Conservation (phyloP, 495 filamentous ascomycete genomes). For the Tuber borchii region DNA sequence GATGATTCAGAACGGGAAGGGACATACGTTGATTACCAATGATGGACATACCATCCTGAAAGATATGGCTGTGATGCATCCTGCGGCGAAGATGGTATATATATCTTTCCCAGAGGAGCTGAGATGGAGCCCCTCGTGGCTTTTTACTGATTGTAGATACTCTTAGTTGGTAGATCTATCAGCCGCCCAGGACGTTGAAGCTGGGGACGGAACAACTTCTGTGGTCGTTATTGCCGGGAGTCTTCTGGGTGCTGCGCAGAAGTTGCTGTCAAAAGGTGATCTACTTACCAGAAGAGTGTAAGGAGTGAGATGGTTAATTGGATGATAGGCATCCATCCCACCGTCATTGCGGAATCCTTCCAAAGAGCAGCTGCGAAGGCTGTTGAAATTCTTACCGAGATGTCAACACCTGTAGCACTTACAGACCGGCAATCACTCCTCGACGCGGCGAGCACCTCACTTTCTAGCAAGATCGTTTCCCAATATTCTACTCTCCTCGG, state of each 20-base stretch:
- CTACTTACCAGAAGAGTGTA: neutral
- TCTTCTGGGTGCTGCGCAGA: slow-evolving; percentile 85
- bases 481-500: slow-evolving; percentile 88
- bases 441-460: slow-evolving; percentile 91
- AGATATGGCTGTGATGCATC: slow-evolving; percentile 98
- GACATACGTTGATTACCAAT: slow-evolving; percentile 97
- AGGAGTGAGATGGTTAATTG: slow-evolving; percentile 5
- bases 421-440: slow-evolving; percentile 82
- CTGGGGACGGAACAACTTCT: slow-evolving; percentile 95
- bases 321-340: slow-evolving; percentile 72
- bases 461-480: slow-evolving; percentile 97
- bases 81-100: slow-evolving; percentile 80
- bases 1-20: slow-evolving; percentile 96
- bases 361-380: slow-evolving; percentile 84
- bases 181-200: slow-evolving; percentile 95
- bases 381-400: slow-evolving; percentile 83
- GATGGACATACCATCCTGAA: slow-evolving; percentile 98
- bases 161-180: slow-evolving; percentile 75
- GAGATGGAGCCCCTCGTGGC: neutral
- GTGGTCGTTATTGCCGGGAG: slow-evolving; percentile 96
- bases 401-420: slow-evolving; percentile 90
- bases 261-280: slow-evolving; percentile 72
- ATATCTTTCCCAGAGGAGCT: neutral
- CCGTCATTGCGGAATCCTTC: slow-evolving; percentile 95
- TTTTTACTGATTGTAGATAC: slow-evolving; percentile 23